Base-by-base conservation (phyloP, 768 basidiomycete genomes). In the Panaeolus cyanescens region DNA sequence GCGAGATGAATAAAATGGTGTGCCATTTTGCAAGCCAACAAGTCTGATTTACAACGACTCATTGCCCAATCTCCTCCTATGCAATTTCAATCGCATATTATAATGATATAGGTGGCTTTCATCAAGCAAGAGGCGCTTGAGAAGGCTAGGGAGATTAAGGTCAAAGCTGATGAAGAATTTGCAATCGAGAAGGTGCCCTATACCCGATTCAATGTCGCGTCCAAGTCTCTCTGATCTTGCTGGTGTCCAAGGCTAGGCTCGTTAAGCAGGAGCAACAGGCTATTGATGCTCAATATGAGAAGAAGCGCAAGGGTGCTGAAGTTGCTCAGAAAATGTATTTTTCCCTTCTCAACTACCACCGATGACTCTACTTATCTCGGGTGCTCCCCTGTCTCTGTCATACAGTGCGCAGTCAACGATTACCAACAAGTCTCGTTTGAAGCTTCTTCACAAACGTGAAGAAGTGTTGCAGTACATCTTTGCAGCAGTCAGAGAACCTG, bases 1-100 rank as follows among this genome's bases (percentile, higher is more conserved):
- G 80, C 70, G 96, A 99, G 83, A 94, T 98, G 93, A 96, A 94
- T 81, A 98, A 98, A 87, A 98, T 99, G 96, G 96, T 95, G 59
- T 58, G 59, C 60, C 32, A 33, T 42, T 55, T 33, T 54, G 45
- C 25, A 15, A 28, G 45, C 28, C 30, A 28, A 28, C 7, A 25
- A 28, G 25, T 42, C 45, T 28, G 22, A 28, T 28, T 28, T 28
- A 4, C 9, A 1, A 31, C 45, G 25, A 50, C 45, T 30, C 20
- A 32, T 19, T 17, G 36, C 39, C 30, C 32, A 10, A 32, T 12
- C 31, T 28, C 56, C 55, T 36, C 37, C 32, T 54, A 30, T 50
- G 45, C 25, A 50, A 50, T 50, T 40, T 6, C 39, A 40, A 19
- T 40, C 15, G 45, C 39, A 61, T 53, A 61, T 62, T 40, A 28